Conservation (phyloP, 345 rosid species). For the Mercurialis annua region DNA sequence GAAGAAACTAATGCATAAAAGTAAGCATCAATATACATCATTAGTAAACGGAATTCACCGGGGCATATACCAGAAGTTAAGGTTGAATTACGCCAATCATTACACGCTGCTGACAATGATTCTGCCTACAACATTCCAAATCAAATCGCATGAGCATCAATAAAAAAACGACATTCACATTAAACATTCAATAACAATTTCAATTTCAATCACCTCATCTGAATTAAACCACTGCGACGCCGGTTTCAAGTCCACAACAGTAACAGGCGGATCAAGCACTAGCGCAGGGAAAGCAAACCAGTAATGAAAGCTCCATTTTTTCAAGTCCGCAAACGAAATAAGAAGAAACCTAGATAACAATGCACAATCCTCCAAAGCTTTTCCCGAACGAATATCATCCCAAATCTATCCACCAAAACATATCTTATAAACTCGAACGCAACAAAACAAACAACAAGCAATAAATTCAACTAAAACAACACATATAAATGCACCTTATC, state of each 20-base stretch:
- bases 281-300: constrained; percentile 93
- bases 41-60: not conserved
- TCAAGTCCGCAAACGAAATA: constrained; percentile 82
- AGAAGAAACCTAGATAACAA: constrained; percentile 69
- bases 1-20: not conserved
- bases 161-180: not conserved
- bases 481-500: constrained; percentile 63
- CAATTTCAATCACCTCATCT: constrained; percentile 51
- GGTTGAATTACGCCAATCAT: constrained; percentile 74
- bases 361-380: constrained; percentile 66
- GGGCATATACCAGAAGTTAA: constrained; percentile 51
- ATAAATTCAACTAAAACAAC: no score
- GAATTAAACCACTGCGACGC: constrained; percentile 69
- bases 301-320: constrained; percentile 84
- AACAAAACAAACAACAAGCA: no score
- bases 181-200: not conserved
- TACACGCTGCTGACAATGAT: constrained; percentile 73
- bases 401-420: constrained; percentile 56
- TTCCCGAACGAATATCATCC: constrained; percentile 80
- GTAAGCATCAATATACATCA: not conserved
- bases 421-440: not conserved
- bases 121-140: constrained; percentile 47
- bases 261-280: constrained; percentile 81
- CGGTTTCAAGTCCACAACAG: constrained; percentile 56
- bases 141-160: not conserved